These are phyloP conservation scores for Tetracladium setigerum DNA, from an alignment of 495 filamentous ascomycete genomes.

Conservation along the genomic window DNA sequence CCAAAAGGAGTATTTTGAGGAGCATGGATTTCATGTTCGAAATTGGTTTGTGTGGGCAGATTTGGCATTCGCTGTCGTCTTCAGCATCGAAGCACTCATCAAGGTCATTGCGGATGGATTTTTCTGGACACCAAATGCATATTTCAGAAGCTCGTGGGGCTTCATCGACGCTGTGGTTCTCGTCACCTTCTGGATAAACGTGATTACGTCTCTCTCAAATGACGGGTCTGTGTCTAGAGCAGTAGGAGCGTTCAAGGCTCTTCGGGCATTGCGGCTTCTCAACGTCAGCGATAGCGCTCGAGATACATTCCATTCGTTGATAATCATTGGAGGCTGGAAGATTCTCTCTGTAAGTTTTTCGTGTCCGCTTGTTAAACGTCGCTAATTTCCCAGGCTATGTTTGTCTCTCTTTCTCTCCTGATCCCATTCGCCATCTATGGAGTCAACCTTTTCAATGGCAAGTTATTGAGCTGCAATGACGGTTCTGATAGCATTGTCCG, in stretches of 20 bases:
- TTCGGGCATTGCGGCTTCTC: conserved; percentile 85
- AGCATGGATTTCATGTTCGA: conserved; percentile 41
- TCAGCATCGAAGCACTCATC: conserved; percentile 80
- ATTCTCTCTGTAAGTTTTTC: conserved; percentile 42
- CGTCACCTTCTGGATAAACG: conserved; percentile 93
- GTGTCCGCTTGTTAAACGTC: conserved; percentile 4
- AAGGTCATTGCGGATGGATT: conserved; percentile 95
- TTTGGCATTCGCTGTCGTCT: conserved; percentile 79
- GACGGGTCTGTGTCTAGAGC: conserved; percentile 78
- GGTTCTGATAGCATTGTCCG: conserved; percentile 36
- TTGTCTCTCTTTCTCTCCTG: conserved; percentile 88
- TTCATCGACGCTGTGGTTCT: conserved; percentile 93
- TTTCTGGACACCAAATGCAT: conserved; percentile 96
- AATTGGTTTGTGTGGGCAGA: conserved; percentile 96
- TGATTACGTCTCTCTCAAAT: conserved; percentile 67
- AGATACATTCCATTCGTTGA: conserved; percentile 93
- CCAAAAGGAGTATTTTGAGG: conserved; percentile 72
- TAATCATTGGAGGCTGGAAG: conserved; percentile 89
- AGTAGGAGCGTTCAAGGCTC: conserved; percentile 94
- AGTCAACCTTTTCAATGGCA: conserved; percentile 83
- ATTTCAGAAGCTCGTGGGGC: conserved; percentile 93
- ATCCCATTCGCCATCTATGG: conserved; percentile 97
- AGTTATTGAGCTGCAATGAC: conserved; percentile 80
- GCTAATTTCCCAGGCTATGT: conserved; percentile 44
- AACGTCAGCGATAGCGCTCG: conserved; percentile 95